Base-by-base conservation (phyloP, 2,329 filamentous ascomycete genomes). In the Ophiobolus disseminans region DNA sequence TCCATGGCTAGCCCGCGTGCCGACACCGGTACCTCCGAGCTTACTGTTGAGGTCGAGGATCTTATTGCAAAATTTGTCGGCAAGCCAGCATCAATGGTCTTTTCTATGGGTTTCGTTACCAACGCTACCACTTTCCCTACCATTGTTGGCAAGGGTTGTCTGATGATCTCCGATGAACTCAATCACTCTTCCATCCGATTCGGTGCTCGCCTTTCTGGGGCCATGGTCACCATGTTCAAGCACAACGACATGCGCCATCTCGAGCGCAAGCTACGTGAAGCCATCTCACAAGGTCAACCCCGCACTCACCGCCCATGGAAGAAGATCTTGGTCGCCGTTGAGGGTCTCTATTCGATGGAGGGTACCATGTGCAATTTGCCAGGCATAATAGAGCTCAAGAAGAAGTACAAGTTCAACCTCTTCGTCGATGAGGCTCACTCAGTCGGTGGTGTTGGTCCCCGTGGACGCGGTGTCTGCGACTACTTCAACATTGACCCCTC, bases 271-370 rank as follows among this genome's bases (percentile, higher is more conserved):
- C 84, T 99, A 5, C 88, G 94, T 32, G 92, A 97, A 70, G 89
- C 87, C 58, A 97, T 99, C 69, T 92, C 93, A 11, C 93, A 97
- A 76, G 94, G 94, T 35, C 94, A 99, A 72, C 94, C 94, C 43
- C 89, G 94, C 59, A 99, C 93, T n/a, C 94, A 99, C 75, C 89
- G 94, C 22, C 94, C 94, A 1, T 99, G 94, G 94, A 97, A 96
- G 82, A 99, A 97, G 85, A 97, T 99, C 52, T 75, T 99, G 41
- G 90, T 99, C 35, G 92, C 93, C 28, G 90, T 99, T 28, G 94
- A 99, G 74, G 94, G 94, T 62, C 83, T 99, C 16, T 99, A 99
- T 81, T 97, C 93, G 1, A 99, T 99, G 94, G 94, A 99, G 78
- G 94, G 94, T 39, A 97, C 92, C 59, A 96, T 99, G 90, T 94